Evolutionary conservation across 352 stramenopile species (phyloP), one percentile per base, ranked within the genome.

Genomic region (Pythium vanterpoolii): DNA sequence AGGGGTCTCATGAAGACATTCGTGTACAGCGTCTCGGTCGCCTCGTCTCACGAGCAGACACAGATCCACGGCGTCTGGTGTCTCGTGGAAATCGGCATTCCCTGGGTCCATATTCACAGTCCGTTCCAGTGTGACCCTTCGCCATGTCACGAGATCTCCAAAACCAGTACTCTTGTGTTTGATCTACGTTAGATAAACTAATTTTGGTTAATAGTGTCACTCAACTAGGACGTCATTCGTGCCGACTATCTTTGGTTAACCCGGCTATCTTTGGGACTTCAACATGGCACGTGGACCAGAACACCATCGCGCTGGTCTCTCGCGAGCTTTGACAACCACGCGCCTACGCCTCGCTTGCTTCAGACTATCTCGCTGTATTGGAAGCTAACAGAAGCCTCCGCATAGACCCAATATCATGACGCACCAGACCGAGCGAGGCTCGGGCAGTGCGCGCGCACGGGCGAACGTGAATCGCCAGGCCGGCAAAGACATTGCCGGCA

Each of bases 401-500:
- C 16, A 26, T 46, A 49, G 18, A 26, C 38, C 0, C 5, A 51
- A 13, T 24, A n/a, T 21, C 48, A 55, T 61, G 36, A 21, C 46
- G 5, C 45, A 56, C 13, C 43, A 44, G 13, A 60, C 27, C 28
- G 36, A 50, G 33, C 39, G 46, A 30, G 52, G 61, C 27, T 56
- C 52, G 14, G 47, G 26, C 26, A 62, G 53, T 31, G 40, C 56
- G 8, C 56, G 62, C 18, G 34, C 48, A 13, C 72, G 74, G 24
- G 72, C 79, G 19, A 76, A 51, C 1, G 78, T 60, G 8, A 83
- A 74, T 28, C 76, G 79, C 11, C 43, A 80, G 47, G 79, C 64
- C 0, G 79, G 79, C 4, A 85, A 86, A 47, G 76, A 89, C 49
- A 87, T 89, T 27, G 76, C 74, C 5, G 74, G 79, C 10, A 68